Evolutionary conservation across 2,329 filamentous ascomycete species (phyloP), one percentile per base, ranked within the genome.

Genomic region (Ophiosphaerella herpotricha): DNA sequence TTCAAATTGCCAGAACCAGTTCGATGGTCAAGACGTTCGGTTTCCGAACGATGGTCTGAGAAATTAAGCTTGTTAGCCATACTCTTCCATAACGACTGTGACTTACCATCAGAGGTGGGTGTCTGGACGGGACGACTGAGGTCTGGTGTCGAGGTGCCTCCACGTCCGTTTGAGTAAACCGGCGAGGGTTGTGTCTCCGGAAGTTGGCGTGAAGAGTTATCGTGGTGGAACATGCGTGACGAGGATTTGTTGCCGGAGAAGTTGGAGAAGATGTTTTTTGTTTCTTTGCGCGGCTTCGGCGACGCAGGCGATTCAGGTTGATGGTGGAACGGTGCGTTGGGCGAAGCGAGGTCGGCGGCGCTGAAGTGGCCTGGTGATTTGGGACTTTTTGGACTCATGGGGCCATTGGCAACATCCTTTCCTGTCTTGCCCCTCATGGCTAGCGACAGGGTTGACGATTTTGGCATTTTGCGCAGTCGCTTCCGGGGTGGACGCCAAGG

Each of bases 121-220:
- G 68, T 71, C 40, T 68, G 68, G 37, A 73, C 60, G 13, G 70
- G 65, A 29, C 67, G 66, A 54, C 70, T 75, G 46, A 80, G 60
- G 48, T 80, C 77, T 38, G 78, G 77, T 41, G 78, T 78, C 33
- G 78, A 80, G 26, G 75, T 76, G n/a, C 75, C 71, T 46, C 68
- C 70, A 47, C 73, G 74, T 43, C 74, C 70, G 48, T 78, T 66
- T 61, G 65, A 75, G 71, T 68, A 79, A 48, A 70, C 49, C 12
- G 58, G 60, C 29, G 64, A 65, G 3, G 61, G 67, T 53, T 72
- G 64, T 13, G 67, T 65, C 16, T 75, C 68, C 23, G 69, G 55
- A 32, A 66, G 59, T 43, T 71, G 68, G 43, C 71, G 66, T 31
- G 61, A 61, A 26, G 67, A 67, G 38, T 65, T 64, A 21, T 71